Evolutionary conservation across 2,329 filamentous ascomycete species (phyloP), one percentile per base, ranked within the genome.

Genomic region (Colletotrichum destructivum): DNA sequence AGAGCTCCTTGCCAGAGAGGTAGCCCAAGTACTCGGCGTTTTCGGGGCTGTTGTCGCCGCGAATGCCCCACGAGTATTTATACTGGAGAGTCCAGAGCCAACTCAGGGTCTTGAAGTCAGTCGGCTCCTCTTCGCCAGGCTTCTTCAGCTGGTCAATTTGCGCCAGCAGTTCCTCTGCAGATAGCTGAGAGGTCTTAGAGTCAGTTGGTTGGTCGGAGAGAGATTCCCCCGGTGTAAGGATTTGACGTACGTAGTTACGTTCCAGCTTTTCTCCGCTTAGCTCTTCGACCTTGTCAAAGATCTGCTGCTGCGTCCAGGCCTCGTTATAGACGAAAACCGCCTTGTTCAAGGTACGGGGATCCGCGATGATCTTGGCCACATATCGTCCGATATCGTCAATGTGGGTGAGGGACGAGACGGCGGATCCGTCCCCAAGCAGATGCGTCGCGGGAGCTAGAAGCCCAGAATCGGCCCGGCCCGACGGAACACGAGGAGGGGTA

Each of bases 1-100:
- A 90, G 38, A 90, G 78, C 38, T 89, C 85, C 74, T 84, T 85
- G 35, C 81, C 82, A 66, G 83, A 80, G 31, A 90, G 67, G 76
- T 90, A 89, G 2, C 87, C 88, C 7, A 90, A 79, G 71, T 89
- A 89, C 65, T 82, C 80, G 16, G 88, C 88, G 73, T 84, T 81
- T 66, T 87, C 84, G 0, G 84, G 86, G 18, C 80, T 85, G 76
- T 89, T 89, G 72, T 91, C 88, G 1, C 83, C 85, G 1, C 88
- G 82, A 38, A 89, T 75, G 9, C 81, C 83, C 81, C 82, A 85
- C 0, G 83, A 85, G 54, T 84, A 75, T 65, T 79, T 75, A 74
- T 88, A 89, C 75, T 88, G 81, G 47, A 55, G n/a, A 46, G 62
- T 7, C 18, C 35, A 21, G 15, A 63, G 23, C 8, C n/a, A n/a